Base-by-base conservation (phyloP, 179 eudicot genomes). In the Silene coronaria region DNA sequence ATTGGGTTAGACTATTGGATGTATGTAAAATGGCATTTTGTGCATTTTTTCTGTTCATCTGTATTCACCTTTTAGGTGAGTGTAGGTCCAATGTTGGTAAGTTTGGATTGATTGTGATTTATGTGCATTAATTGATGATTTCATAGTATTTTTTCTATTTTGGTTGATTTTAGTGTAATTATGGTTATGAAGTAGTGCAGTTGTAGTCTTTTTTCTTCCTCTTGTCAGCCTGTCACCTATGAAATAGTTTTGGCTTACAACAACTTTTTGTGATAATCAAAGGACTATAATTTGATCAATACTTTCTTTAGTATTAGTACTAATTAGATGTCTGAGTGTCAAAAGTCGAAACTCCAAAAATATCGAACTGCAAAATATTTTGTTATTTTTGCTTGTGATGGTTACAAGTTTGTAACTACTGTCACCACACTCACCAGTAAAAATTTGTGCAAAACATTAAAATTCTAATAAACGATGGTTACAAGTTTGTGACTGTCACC, bases 71-170 rank as follows among this genome's bases (percentile, higher is more conserved):
- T 67, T 73, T 73, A 61, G 78, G 78, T 81, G 80, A 58, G 45
- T 12, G 24, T 10, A 11, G 59, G 24, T 36, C 55, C 5, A 42
- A 34, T 63, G 48, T 45, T 45, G 48, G 80, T 68, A 73, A 58
- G 78, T 70, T 69, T 48, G 38, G 81, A 77, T 74, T 74, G 69
- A 72, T 68, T 62, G 59, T 59, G 73, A 72, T 72, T 55, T 67
- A 12, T 61, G 42, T 64, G 46, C 48, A 71, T 45, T 58, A 64
- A 58, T 46, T 70, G 65, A 66, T 46, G 46, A 60, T 81, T n/a
- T 69, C 46, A 21, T 77, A 2, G 26, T 53, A 57, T 38, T 59
- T 21, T 77, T 77, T 42, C 78, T 67, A 62, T 78, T 74, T 78
- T 26, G 70, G 81, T 64, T 26, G 57, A 81, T 77, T 74, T 76